Percentiles rank a stretch among this genome's conserved stretches.
Conservation (phyloP, 495 filamentous ascomycete species). For the Cryomyces minteri region DNA sequence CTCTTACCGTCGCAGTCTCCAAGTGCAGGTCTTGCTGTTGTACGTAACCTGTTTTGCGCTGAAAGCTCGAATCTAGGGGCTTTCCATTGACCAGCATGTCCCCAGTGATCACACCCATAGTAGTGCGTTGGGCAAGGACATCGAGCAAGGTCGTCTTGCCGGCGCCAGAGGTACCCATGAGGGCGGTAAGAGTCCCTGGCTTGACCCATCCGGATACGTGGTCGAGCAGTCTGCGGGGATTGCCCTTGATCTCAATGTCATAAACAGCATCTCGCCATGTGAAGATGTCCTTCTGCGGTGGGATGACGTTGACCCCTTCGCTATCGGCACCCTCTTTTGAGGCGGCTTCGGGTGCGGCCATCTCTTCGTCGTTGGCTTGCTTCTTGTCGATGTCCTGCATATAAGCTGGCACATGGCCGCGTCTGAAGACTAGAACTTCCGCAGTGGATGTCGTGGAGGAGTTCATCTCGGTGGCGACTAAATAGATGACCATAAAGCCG, state of each 20-base stretch:
- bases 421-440: constrained; percentile 9
- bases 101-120: constrained; percentile 72
- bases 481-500: constrained; percentile 8
- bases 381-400: constrained; percentile 2
- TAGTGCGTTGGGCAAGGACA: constrained; percentile 58
- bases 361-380: constrained; percentile 5
- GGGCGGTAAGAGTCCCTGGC: constrained; percentile 74
- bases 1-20: constrained; percentile 68
- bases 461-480: constrained; percentile 7
- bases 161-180: constrained; percentile 61
- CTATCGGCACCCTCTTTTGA: constrained; percentile 1
- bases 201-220: constrained; percentile 83
- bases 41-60: constrained; percentile 87
- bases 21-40: constrained; percentile 93
- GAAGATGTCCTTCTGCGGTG: constrained; percentile 57
- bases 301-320: constrained; percentile 21
- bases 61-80: constrained; percentile 61
- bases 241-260: constrained; percentile 72
- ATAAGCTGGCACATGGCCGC: constrained; percentile 6
- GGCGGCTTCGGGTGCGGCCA: not conserved
- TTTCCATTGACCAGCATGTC: constrained; percentile 72
- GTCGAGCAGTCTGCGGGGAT: constrained; percentile 58
- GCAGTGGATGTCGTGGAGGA: constrained; percentile 5
- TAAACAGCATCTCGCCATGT: constrained; percentile 78
- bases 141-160: constrained; percentile 61